Base-by-base conservation (phyloP, 176 grass and related monocot genomes). In the Musa troglodytarum region DNA sequence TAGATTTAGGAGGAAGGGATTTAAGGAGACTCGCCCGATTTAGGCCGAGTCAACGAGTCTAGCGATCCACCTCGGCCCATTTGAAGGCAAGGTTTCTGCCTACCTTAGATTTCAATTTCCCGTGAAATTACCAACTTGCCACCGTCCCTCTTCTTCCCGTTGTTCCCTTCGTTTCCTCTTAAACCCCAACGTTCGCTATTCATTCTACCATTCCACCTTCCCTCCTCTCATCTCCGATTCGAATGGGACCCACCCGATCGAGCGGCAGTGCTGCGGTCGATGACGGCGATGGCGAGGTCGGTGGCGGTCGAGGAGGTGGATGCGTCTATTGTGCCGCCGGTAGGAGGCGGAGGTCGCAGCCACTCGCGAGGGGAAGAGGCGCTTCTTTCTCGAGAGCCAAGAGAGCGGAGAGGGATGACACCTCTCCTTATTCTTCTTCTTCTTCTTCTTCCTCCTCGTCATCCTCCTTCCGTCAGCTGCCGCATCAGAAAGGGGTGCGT, bases 401-500 rank as follows among this genome's bases (percentile, higher is more conserved):
- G 12, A 13, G 10, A 22, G 0, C 3, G 12, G 25, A 68, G 24
- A 68, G 65, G 25, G 65, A 68, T 43, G 65, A 43, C 65, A 34
- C 65, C 65, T 68, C 65, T 68, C 16, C 65, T 67, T 67, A 23
- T 12, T 29, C 23, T 11, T 67, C 11, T 1, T 29, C 4, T 11
- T 34, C 65, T 34, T 68, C 25, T 26, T 12, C n/a, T 10, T 29
- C 65, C 25, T 34, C 25, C 34, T 43, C 34, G 34, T 43, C 34
- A 43, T 43, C 34, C 4, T 62, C 57, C 12, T 21, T n/a, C 17
- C 20, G 57, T n/a, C 13, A 15, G 14, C 68, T 17, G 29, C 11
- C 50, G 19, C 56, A 11, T 49, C 72, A 53, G 21, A 88, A 25
- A 52, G 76, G 82, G 1, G 12, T 92, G 2, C 84, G 76, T 49